These are phyloP conservation scores for Solanum lycopersicoides DNA, from an alignment of 257 asterid species.

Conservation along the genomic window DNA sequence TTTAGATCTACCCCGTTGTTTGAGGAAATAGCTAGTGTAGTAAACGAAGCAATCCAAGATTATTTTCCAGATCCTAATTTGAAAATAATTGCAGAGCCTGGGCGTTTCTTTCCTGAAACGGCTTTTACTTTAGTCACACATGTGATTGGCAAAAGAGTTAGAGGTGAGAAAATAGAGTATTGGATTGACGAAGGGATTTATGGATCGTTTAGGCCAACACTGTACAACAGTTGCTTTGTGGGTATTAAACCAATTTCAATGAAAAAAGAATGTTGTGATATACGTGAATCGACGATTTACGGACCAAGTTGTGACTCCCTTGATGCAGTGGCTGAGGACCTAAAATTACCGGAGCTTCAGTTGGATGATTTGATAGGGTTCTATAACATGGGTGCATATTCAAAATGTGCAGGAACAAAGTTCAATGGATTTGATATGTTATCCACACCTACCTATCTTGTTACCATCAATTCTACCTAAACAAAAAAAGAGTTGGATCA, in stretches of 20 bases:
- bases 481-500: too few species aligned
- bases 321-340: neutral
- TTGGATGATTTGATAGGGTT: conserved; percentile 6
- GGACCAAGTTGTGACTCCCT: conserved; percentile 2
- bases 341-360: conserved; percentile 1
- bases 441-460: neutral
- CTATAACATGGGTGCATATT: conserved; percentile 4
- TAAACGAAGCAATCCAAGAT: neutral
- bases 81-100: neutral
- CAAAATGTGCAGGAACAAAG: neutral
- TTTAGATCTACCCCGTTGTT: neutral
- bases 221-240: neutral
- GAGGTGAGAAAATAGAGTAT: conserved; percentile 2
- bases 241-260: neutral
- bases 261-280: neutral
- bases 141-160: neutral
- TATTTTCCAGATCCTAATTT: neutral
- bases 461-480: neutral
- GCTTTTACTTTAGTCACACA: neutral
- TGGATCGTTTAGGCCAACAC: conserved; percentile 5
- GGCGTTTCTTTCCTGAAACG: neutral
- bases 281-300: neutral
- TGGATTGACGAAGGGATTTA: conserved; percentile 9
- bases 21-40: neutral
- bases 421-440: neutral